Percentiles rank a stretch among this genome's conserved stretches.
Evolutionary conservation across 371 early-diverging fungal species (phyloP).

Genomic region (Mucor circinelloides): DNA sequence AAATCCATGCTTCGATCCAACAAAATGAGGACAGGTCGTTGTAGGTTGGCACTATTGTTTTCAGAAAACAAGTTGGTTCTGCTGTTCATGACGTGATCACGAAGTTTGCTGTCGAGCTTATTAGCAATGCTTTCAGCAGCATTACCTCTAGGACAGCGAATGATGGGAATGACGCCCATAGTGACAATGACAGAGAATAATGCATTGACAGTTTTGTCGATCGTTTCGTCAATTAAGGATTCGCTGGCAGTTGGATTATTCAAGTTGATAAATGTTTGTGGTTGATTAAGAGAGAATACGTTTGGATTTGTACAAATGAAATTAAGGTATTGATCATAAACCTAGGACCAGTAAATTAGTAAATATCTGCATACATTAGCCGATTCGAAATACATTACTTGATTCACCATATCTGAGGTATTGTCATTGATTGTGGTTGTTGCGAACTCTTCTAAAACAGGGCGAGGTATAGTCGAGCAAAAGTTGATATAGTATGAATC

Average conservation of each 20-base stretch:
- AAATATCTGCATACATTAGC: no score
- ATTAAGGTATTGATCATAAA: slow-evolving; percentile 97
- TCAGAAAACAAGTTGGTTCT: slow-evolving; percentile 82
- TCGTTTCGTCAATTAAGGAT: slow-evolving; percentile 71
- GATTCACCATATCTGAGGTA: slow-evolving; percentile 76
- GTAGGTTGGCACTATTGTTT: slow-evolving; percentile 41
- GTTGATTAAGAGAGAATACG: slow-evolving; percentile 93
- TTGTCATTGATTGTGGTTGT: slow-evolving; percentile 71
- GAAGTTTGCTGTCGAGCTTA: slow-evolving; percentile 84
- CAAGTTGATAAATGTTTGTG: slow-evolving; percentile 76
- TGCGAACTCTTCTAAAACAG: slow-evolving; percentile 94
- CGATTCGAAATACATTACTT: slow-evolving; percentile 42
- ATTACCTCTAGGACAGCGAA: slow-evolving; percentile 87
- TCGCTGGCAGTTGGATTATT: slow-evolving; percentile 85
- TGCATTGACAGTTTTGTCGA: slow-evolving; percentile 77
- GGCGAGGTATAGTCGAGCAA: slow-evolving; percentile 84
- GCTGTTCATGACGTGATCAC: slow-evolving; percentile 88
- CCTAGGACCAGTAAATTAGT: slow-evolving; percentile 30
- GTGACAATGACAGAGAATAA: slow-evolving; percentile 95
- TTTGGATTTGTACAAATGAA: slow-evolving; percentile 92
- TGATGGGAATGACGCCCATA: slow-evolving; percentile 88
- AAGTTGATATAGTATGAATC: slow-evolving; percentile 97
- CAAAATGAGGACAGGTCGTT: slow-evolving; percentile 83
- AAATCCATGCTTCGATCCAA: slow-evolving; percentile 97
- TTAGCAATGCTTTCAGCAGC: slow-evolving; percentile 93